A percentile compares a stretch with the other conserved stretches of the same genome.
Evolutionary conservation across 2,329 filamentous ascomycete species (phyloP).

Genomic region (Diaporthe eres): DNA sequence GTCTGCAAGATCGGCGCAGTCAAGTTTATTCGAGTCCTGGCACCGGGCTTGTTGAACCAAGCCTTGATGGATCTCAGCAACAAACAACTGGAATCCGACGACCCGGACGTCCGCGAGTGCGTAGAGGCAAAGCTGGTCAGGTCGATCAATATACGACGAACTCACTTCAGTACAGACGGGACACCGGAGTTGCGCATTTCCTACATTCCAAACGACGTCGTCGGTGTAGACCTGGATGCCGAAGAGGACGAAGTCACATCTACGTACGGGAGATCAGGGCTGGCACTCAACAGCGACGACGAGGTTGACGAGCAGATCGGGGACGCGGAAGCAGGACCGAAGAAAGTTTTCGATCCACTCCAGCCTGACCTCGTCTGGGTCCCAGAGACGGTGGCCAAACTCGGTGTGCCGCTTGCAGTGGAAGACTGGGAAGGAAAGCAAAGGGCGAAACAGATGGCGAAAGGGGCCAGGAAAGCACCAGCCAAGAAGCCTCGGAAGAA

Average conservation of each 20-base stretch:
- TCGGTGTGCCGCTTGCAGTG: conserved; percentile 76
- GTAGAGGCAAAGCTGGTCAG: conserved; percentile 69
- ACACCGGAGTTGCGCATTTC: conserved; percentile 84
- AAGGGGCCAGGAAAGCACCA: conserved; percentile 33
- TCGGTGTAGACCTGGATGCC: conserved; percentile 80
- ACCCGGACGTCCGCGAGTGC: conserved; percentile 55
- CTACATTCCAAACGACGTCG: conserved; percentile 81
- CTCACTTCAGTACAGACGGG: conserved; percentile 81
- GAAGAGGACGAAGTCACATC: conserved; percentile 72
- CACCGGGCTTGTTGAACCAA: conserved; percentile 80
- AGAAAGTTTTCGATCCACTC: conserved; percentile 73
- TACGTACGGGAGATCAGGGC: conserved; percentile 63
- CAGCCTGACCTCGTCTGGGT: conserved; percentile 78
- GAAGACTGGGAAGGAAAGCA: conserved; percentile 72
- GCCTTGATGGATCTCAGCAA: conserved; percentile 60
- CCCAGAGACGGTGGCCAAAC: conserved; percentile 72
- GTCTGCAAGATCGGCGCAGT: conserved; percentile 81
- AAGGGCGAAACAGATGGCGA: conserved; percentile 48
- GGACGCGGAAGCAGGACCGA: conserved; percentile 48
- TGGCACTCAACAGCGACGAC: conserved; percentile 77
- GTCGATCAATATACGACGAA: conserved; percentile 76
- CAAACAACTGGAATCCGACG: conserved; percentile 41
- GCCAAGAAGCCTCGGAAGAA: conserved; percentile 43
- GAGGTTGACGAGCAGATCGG: conserved; percentile 63
- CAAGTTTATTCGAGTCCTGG: conserved; percentile 86